Evolutionary conservation across 148 eudicot genomes (phyloP), one percentile per base, ranked within the genome.

Genomic region (Tetragonia tetragonoides): DNA sequence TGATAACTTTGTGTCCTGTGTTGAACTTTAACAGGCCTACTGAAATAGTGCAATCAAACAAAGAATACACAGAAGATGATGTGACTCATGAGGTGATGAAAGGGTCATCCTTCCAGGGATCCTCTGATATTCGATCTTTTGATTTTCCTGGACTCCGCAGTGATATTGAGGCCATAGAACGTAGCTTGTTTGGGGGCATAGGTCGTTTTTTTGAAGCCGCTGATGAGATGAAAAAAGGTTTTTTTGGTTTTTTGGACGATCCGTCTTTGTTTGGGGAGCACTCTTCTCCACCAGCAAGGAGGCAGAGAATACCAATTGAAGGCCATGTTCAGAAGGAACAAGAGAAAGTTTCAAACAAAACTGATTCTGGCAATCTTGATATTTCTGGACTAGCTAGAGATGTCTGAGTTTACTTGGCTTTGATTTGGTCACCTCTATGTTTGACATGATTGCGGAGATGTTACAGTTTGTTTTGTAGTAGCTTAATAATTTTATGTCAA

Each of bases 61-160:
- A 80, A 83, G 98, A 92, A 67, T 95, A 86, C 89, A 95, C 98
- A 0, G 98, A 95, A 79, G 98, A 95, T 44, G 98, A 95, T 76
- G 94, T 91, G 20, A 87, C 94, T 3, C 78, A 87, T 62, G 89
- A 91, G 82, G 60, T 90, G 89, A 76, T 70, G 80, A 86, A 83
- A 67, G 91, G 89, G 2, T 84, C 89, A 21, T 84, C 76, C 65
- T 61, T 79, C 38, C n/a, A 62, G 23, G 83, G 78, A 7, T 81
- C 89, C 41, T 49, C 89, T 61, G 85, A 84, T 16, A 51, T 44
- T 53, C 61, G 79, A 15, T 81, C 88, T 3, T 88, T 90, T 77
- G 85, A 86, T 64, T 87, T 94, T 65, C 95, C 97, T 47, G 96
- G 97, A 69, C 83, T 90, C 9, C 91, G 93, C 75, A 82, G 86